phyloP scores from a whole-genome alignment of 176 grass and related monocot species.

The Eragrostis nindensis region DNA sequence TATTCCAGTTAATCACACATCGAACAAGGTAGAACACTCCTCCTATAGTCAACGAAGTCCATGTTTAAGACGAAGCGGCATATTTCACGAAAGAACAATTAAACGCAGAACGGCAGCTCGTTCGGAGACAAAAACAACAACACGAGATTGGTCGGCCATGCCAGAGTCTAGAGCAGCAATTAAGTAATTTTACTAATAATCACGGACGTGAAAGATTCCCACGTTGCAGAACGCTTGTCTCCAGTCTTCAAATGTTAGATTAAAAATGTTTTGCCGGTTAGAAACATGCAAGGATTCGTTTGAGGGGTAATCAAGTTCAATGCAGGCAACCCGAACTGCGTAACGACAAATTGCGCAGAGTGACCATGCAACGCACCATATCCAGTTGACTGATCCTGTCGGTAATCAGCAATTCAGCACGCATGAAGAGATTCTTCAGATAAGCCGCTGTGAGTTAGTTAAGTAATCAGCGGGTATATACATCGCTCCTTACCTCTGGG shows the following conservation, averaged over 20 bases:
- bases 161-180: background rate
- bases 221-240: background rate
- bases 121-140: background rate
- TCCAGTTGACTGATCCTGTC: conserved; percentile 36
- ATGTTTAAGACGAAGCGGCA: background rate
- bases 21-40: background rate
- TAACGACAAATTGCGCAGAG: conserved; percentile 7
- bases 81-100: conserved; percentile 18
- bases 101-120: background rate
- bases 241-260: background rate
- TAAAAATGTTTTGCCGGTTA: background rate
- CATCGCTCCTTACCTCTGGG: conserved; percentile 34
- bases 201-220: conserved; percentile 17
- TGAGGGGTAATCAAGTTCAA: background rate
- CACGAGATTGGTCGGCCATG: background rate
- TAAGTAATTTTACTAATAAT: background rate
- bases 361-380: conserved; percentile 15
- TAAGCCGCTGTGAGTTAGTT: conserved; percentile 10
- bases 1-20: background rate
- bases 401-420: conserved; percentile 25
- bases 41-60: background rate
- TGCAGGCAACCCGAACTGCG: conserved; percentile 11
- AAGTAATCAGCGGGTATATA: background rate
- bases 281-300: conserved; percentile 14
- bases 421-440: conserved; percentile 40